Conservation (phyloP, 164 flowering plant genomes). For the Aristolochia contorta region DNA sequence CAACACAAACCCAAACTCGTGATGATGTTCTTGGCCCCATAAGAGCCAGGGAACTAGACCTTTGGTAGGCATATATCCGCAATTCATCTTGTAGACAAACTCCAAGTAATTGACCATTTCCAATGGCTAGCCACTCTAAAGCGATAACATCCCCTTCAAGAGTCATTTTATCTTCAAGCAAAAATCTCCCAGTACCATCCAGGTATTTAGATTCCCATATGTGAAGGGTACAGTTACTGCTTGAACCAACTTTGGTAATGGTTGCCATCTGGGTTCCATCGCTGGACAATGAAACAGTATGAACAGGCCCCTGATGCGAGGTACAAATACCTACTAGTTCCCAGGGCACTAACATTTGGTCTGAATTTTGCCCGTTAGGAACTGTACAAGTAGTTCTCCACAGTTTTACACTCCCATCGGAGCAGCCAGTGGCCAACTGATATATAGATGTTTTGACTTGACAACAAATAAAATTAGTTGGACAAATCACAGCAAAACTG, state of each 20-base stretch:
- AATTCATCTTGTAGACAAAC: constrained; percentile 61
- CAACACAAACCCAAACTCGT: constrained; percentile 65
- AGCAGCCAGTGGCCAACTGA: constrained; percentile 72
- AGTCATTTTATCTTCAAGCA: constrained; percentile 53
- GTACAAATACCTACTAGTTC: constrained; percentile 63
- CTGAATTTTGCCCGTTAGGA: constrained; percentile 12
- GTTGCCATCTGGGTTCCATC: constrained; percentile 80
- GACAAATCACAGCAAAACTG: constrained; percentile 49
- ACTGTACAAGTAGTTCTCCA: constrained; percentile 50
- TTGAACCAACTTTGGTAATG: constrained; percentile 18
- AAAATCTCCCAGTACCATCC: constrained; percentile 36
- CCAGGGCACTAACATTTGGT: constrained; percentile 29
- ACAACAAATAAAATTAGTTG: constrained; percentile 21
- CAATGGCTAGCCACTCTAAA: constrained; percentile 55
- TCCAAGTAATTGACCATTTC: constrained; percentile 64
- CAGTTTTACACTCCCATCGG: constrained; percentile 68
- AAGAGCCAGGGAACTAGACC: constrained; percentile 24
- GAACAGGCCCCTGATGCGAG: constrained; percentile 49
- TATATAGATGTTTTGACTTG: constrained; percentile 27
- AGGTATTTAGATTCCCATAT: constrained; percentile 63
- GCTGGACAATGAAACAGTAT: constrained; percentile 37
- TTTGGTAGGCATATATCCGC: constrained; percentile 45
- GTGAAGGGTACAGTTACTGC: constrained; percentile 23
- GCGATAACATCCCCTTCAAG: constrained; percentile 41
- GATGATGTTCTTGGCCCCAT: constrained; percentile 19